Conservation (phyloP, 352 stramenopile species). For the Phytopythium helicoides region DNA sequence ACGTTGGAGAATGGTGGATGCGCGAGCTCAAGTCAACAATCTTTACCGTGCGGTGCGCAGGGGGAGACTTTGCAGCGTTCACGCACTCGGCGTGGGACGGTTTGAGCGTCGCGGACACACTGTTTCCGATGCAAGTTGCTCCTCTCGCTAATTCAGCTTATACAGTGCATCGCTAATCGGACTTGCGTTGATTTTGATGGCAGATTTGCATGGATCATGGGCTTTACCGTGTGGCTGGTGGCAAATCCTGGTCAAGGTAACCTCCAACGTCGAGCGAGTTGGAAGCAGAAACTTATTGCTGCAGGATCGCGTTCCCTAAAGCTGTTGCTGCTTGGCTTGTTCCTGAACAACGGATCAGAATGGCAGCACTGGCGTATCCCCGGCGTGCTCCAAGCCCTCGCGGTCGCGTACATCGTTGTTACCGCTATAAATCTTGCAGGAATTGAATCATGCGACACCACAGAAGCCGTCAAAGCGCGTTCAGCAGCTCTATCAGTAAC, state of each 20-base stretch:
- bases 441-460: background rate
- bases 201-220: slow-evolving; percentile 87
- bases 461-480: background rate
- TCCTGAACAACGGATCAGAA: slow-evolving; percentile 62
- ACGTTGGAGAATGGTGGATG: background rate
- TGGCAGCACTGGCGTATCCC: slow-evolving; percentile 68
- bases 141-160: background rate
- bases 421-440: slow-evolving; percentile 10
- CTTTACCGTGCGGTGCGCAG: slow-evolving; percentile 9
- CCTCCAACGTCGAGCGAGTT: too few species aligned
- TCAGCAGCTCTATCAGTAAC: slow-evolving; percentile 20
- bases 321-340: slow-evolving; percentile 62
- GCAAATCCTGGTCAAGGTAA: slow-evolving; percentile 5
- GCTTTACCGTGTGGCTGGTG: slow-evolving; percentile 47
- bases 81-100: slow-evolving; percentile 78
- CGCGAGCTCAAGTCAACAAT: background rate
- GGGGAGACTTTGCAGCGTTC: slow-evolving; percentile 60
- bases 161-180: background rate
- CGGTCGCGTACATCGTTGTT: slow-evolving; percentile 41
- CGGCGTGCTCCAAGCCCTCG: slow-evolving; percentile 73
- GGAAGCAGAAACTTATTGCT: slow-evolving; percentile 1
- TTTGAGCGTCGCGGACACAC: slow-evolving; percentile 63
- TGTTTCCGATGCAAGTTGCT: slow-evolving; percentile 70
- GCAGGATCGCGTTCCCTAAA: slow-evolving; percentile 32
- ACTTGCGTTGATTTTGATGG: too few species aligned